Base-by-base conservation (phyloP, 129 eudicot genomes). In the Artemisia tridentata region DNA sequence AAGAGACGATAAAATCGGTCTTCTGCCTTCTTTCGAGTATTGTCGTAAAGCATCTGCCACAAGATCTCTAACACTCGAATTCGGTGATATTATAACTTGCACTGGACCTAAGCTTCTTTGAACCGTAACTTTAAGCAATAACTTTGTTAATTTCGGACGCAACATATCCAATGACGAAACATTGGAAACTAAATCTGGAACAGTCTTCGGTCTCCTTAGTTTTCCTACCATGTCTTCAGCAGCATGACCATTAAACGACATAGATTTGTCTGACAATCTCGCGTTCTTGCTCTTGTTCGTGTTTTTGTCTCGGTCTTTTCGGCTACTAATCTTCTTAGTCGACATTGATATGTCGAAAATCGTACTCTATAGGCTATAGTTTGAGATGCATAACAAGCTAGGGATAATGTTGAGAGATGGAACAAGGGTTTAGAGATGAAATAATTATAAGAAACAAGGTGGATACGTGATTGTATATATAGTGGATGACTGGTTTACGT, bases 21-120 rank as follows among this genome's bases (percentile, higher is more conserved):
- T 85, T 16, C 99, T 77, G 11, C 86, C 87, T 85, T 90, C 99
- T 82, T 88, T 95, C 3, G 27, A 45, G 56, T 95, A 88, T 65
- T 74, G 86, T 52, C 79, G 74, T 2, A 88, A 64, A 49, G 86
- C 84, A 58, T 89, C 96, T 6, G 78, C 80, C 2, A 90, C 80
- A 53, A 95, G 72, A 34, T 90, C 99, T 1, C 65, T 78, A 56
- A 87, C 96, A 1, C 87, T 82, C 6, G 83, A 78, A 47, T 90
- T 96, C 75, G 81, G 87, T 60, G 88, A 75, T 65, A 90, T 75
- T 69, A 95, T 11, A 29, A 95, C 91, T 63, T 86, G 91, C 7
- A 95, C 68, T 0, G 99, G 75, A 19, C 97, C 99, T 7, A 80
- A 65, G 69, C 97, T 90, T 79, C 93, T 82, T 73, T 86, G 91